Percentiles rank a stretch among this genome's conserved stretches.
Evolutionary conservation across 305 asterid genomes (phyloP).

Genomic region (Andrographis paniculata): DNA sequence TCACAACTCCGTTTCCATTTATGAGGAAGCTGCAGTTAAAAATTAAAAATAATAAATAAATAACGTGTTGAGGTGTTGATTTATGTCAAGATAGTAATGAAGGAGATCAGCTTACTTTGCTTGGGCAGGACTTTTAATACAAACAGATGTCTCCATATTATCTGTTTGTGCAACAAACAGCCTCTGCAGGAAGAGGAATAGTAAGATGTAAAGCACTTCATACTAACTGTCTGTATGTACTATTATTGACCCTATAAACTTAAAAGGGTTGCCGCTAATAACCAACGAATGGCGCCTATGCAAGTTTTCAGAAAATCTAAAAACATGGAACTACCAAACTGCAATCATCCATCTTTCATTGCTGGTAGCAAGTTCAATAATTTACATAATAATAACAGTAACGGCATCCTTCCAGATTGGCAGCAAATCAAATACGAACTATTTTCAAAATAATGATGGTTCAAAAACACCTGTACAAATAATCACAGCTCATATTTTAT

Average conservation of each 20-base stretch:
- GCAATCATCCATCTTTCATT: too few relatives aligned
- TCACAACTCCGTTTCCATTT: slow-evolving; percentile 71
- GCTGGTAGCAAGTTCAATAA: too few relatives aligned
- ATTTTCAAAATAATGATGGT: not conserved
- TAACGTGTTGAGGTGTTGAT: slow-evolving; percentile 7
- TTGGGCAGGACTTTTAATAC: slow-evolving; percentile 72
- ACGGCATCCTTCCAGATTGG: too few relatives aligned
- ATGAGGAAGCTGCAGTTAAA: slow-evolving; percentile 87
- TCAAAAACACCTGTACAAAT: not conserved
- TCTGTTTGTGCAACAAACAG: slow-evolving; percentile 68
- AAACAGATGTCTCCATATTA: slow-evolving; percentile 59
- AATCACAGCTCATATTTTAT: not conserved
- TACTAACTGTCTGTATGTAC: slow-evolving; percentile 8
- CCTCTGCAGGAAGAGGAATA: slow-evolving; percentile 51
- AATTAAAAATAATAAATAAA: too few relatives aligned
- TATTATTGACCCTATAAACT: slow-evolving; percentile 1
- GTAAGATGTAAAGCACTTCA: slow-evolving; percentile 18
- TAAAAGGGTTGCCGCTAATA: too few relatives aligned
- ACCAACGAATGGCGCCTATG: too few relatives aligned
- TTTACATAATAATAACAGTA: too few relatives aligned
- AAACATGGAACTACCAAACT: too few relatives aligned
- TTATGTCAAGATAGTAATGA: slow-evolving; percentile 3
- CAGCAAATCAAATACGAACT: too few relatives aligned
- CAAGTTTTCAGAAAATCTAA: too few relatives aligned
- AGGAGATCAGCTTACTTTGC: slow-evolving; percentile 49